Percentiles rank a stretch among this genome's conserved stretches.
Evolutionary conservation across 148 eudicot species (phyloP).

Genomic region (Persicaria tinctoria): DNA sequence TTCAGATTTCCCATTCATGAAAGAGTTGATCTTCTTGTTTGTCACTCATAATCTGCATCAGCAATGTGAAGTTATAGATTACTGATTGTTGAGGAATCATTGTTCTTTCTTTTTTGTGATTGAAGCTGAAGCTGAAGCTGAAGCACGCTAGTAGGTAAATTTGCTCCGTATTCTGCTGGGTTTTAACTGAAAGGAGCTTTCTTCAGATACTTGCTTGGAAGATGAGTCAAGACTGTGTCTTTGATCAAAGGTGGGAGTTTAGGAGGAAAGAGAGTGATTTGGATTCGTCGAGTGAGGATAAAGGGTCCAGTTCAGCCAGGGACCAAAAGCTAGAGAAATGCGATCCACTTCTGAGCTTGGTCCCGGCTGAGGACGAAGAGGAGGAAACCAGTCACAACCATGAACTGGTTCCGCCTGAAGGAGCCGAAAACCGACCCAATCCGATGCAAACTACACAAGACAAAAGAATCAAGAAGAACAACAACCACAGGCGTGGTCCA

Average conservation of each 20-base stretch:
- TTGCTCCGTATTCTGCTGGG: background rate
- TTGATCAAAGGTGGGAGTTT: conserved; percentile 11
- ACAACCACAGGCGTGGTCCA: background rate
- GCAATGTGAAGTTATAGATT: background rate
- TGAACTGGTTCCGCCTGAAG: background rate
- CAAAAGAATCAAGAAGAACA: background rate
- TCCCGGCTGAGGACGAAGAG: conserved; percentile 4
- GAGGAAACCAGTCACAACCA: background rate
- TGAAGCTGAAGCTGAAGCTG: background rate
- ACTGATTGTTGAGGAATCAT: background rate
- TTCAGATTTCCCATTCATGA: background rate
- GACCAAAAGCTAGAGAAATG: background rate
- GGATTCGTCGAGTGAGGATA: conserved; percentile 10
- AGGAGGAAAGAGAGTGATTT: conserved; percentile 13
- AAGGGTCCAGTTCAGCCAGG: background rate
- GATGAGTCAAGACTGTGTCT: conserved; percentile 6
- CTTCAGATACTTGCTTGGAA: background rate
- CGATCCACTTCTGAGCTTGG: background rate
- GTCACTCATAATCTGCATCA: too few species aligned
- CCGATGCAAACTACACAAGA: too few species aligned
- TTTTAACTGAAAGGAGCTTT: background rate
- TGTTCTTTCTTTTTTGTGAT: background rate
- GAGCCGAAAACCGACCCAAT: background rate
- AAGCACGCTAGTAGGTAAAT: background rate
- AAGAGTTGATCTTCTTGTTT: background rate